Evolutionary conservation across 495 filamentous ascomycete genomes (phyloP).

Genomic region (Schizothecium vesticola): DNA sequence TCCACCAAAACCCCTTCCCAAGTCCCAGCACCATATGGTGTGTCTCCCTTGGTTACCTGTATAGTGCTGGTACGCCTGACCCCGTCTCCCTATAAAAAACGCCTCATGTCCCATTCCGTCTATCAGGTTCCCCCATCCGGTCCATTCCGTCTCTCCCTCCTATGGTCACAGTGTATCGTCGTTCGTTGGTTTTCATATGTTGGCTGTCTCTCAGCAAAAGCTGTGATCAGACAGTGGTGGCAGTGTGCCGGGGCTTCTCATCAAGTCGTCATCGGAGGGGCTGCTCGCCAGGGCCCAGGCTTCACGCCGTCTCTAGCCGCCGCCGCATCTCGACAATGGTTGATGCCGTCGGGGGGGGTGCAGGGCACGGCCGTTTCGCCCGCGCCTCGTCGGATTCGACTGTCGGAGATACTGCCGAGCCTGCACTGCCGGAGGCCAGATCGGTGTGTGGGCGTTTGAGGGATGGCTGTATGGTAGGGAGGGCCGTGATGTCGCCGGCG

Average conservation of each 20-base stretch:
- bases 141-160: constrained; percentile 3
- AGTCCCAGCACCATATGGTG: neutral
- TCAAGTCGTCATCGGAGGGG: constrained; percentile 5
- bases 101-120: constrained; percentile 13
- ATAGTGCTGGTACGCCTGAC: constrained; percentile 11
- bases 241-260: constrained; percentile 2
- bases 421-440: constrained; percentile 46
- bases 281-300: neutral
- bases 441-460: constrained; percentile 45
- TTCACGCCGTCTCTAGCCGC: constrained; percentile 24
- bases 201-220: neutral
- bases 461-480: constrained; percentile 32
- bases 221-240: neutral
- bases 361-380: constrained; percentile 19
- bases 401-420: constrained; percentile 14
- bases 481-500: constrained; percentile 43
- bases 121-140: constrained; percentile 15
- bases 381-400: constrained; percentile 11
- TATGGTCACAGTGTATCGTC: constrained; percentile 23
- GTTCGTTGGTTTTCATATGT: constrained; percentile 9
- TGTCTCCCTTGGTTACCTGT: neutral
- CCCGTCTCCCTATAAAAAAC: constrained; percentile 21
- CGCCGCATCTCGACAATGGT: constrained; percentile 23
- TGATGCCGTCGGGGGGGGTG: neutral
- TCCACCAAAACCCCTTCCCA: neutral